Evolutionary conservation across 73 alveolate genomes (phyloP), one percentile per base, ranked within the genome.

Genomic region (Paraurostyla sp.): DNA sequence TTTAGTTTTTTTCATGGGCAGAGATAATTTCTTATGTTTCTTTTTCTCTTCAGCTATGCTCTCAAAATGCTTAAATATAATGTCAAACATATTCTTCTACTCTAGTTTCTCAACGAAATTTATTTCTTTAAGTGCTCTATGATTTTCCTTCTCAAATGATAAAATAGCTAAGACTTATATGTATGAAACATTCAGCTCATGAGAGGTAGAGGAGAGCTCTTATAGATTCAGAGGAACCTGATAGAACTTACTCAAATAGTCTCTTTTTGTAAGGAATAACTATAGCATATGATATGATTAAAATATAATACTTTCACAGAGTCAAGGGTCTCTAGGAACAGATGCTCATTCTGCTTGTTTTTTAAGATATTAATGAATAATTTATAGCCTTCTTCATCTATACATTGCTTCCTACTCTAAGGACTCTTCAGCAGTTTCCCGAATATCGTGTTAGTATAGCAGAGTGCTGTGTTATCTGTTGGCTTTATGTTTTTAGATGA

Each of bases 271-370:
- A 23, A 90, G 33, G 32, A 90, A 76, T 16, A 90, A n/a, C n/a
- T n/a, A n/a, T n/a, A n/a, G n/a, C n/a, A n/a, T n/a, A n/a, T n/a
- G n/a, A n/a, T n/a, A n/a, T n/a, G n/a, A n/a, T n/a, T n/a, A n/a
- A n/a, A n/a, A n/a, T n/a, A n/a, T n/a, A n/a, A n/a, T n/a, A n/a
- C 46, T 51, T 90, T 90, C 0, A 90, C 71, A 2, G 91, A 82
- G 29, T 90, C 95, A 7, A 90, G 54, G 15, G 95, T 90, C 45
- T 90, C 95, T 13, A 90, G 46, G 38, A 83, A 90, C 71, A 90
- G 71, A 57, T 80, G 68, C 57, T 81, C 75, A 36, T 90, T 58
- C 54, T 90, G 54, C 11, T 51, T 49, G 42, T 65, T 78, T 45
- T 69, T 68, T 27, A 90, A 81, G 36, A 90, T 90, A 25, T 69